Percentiles rank a stretch among this genome's conserved stretches.
phyloP scores from a whole-genome alignment of 75 land plant species.

The Adiantum capillusveneris region DNA sequence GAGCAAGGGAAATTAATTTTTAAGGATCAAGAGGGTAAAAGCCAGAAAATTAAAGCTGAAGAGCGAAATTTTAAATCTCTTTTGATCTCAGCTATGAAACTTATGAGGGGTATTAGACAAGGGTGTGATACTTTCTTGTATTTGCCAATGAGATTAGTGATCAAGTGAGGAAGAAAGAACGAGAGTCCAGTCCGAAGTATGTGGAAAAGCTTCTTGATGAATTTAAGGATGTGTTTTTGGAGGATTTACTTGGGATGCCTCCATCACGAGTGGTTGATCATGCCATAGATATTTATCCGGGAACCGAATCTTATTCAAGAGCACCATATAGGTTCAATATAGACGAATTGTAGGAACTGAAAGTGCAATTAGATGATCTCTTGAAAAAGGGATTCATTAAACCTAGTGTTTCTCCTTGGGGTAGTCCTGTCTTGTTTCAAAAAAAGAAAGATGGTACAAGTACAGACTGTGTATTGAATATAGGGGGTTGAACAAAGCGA shows the following conservation, averaged over 20 bases:
- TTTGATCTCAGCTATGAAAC: too few relatives aligned
- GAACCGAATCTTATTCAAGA: not conserved
- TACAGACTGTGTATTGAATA: too few relatives aligned
- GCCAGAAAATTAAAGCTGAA: not conserved
- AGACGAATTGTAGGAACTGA: not conserved
- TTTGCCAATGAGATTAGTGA: not conserved
- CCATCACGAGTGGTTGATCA: not conserved
- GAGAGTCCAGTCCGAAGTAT: not conserved
- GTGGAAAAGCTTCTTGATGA: not conserved
- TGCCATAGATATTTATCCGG: not conserved
- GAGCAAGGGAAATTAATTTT: too few relatives aligned
- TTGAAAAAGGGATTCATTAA: too few relatives aligned
- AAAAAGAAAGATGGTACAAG: too few relatives aligned
- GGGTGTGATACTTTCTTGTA: not conserved
- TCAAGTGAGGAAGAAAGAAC: not conserved
- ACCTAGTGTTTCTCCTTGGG: too few relatives aligned
- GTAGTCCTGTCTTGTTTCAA: too few relatives aligned
- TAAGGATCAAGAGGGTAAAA: not conserved
- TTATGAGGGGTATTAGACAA: not conserved
- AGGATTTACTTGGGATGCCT: not conserved
- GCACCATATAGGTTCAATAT: not conserved
- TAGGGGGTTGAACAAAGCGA: too few relatives aligned
- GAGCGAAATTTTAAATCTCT: not conserved
- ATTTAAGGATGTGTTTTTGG: not conserved
- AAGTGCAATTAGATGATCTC: not conserved